Conservation (phyloP, 306 rosid species). For the Medicago lupulina region DNA sequence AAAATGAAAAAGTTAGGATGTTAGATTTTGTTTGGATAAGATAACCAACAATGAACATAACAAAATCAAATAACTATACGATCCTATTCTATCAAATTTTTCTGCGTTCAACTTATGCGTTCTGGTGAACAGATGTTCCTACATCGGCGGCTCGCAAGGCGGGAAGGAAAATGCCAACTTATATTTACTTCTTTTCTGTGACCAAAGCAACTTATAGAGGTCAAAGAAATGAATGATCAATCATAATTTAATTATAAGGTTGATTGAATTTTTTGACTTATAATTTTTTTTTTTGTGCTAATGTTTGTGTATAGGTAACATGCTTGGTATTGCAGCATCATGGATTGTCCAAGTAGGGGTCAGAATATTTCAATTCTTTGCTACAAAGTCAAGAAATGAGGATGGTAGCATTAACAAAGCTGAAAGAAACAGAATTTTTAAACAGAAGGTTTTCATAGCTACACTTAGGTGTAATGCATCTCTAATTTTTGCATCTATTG, state of each 20-base stretch:
- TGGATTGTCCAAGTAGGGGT: constrained; percentile 84
- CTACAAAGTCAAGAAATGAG: constrained; percentile 42
- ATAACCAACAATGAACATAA: background rate
- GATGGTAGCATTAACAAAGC: constrained; percentile 43
- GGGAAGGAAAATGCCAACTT: constrained; percentile 64
- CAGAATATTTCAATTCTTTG: constrained; percentile 54
- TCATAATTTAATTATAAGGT: background rate
- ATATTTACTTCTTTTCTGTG: constrained; percentile 62
- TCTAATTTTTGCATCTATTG: constrained; percentile 77
- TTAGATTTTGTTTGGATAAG: background rate
- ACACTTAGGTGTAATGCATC: constrained; percentile 71
- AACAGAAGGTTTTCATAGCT: constrained; percentile 54
- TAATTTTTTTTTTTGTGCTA: constrained; percentile 32
- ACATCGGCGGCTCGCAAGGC: constrained; percentile 81
- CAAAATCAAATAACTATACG: background rate
- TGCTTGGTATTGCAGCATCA: constrained; percentile 80
- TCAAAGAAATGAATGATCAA: constrained; percentile 12
- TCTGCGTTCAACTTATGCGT: background rate
- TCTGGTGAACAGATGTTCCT: constrained; percentile 64
- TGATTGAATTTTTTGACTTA: constrained; percentile 28
- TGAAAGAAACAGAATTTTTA: constrained; percentile 49
- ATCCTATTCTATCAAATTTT: background rate
- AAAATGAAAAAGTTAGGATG: too few relatives aligned
- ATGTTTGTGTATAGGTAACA: constrained; percentile 56
- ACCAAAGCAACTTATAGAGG: constrained; percentile 85